Evolutionary conservation across 169 alveolate species (phyloP).

Genomic region (Cryptosporidium viatorum): DNA sequence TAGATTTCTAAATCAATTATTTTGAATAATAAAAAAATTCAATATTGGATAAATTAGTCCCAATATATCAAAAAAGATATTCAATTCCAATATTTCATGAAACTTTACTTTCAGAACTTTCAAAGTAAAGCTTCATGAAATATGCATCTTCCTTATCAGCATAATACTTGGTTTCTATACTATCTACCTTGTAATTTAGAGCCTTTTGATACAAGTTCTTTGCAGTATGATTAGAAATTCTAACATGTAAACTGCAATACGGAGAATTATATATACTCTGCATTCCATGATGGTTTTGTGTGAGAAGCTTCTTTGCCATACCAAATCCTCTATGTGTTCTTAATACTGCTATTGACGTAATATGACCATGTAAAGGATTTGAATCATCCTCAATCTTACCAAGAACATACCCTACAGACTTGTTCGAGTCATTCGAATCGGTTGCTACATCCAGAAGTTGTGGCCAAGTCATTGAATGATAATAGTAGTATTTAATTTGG

Average conservation of each 20-base stretch:
- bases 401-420: conserved; percentile 90
- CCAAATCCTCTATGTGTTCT: conserved; percentile 90
- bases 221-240: conserved; percentile 89
- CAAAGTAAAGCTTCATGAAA: conserved; percentile 82
- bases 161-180: conserved; percentile 85
- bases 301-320: conserved; percentile 84
- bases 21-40: not conserved
- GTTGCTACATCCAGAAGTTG: conserved; percentile 86
- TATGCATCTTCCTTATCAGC: conserved; percentile 92
- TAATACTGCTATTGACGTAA: conserved; percentile 88
- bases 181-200: conserved; percentile 83
- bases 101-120: not conserved
- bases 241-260: conserved; percentile 86
- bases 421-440: conserved; percentile 80
- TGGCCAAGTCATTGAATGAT: conserved; percentile 96
- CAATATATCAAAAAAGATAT: not conserved
- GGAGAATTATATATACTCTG: conserved; percentile 82
- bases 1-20: not conserved
- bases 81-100: not conserved
- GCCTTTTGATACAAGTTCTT: conserved; percentile 84
- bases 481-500: conserved; percentile 93
- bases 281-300: conserved; percentile 82
- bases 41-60: not conserved
- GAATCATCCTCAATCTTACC: conserved; percentile 82
- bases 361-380: conserved; percentile 84